Evolutionary conservation across 441 rosid species (phyloP).

Genomic region (Eruca vesicaria): DNA sequence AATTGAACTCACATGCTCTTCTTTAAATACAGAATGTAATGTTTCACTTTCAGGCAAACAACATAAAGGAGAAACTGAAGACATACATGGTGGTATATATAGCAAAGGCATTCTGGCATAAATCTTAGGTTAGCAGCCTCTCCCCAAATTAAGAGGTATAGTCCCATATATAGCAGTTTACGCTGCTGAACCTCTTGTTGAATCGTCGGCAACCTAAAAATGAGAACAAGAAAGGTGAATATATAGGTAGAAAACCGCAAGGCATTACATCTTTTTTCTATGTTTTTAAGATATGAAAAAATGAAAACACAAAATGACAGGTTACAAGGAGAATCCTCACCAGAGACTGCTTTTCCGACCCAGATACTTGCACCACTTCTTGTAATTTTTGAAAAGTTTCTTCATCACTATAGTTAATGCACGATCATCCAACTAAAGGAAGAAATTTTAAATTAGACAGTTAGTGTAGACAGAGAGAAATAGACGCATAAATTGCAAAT

Average conservation of each 20-base stretch:
- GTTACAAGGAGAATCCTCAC: conserved; percentile 26
- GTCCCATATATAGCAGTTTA: conserved; percentile 80
- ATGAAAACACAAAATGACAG: neutral
- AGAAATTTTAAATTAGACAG: neutral
- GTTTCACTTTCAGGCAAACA: neutral
- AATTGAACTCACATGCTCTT: neutral
- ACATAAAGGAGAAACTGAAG: neutral
- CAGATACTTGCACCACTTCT: conserved; percentile 70
- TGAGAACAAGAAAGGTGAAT: neutral
- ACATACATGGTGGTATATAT: conserved; percentile 84
- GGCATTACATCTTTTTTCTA: neutral
- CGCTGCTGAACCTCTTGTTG: conserved; percentile 69
- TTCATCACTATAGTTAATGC: conserved; percentile 71
- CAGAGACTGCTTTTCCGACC: conserved; percentile 69
- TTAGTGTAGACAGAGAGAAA: conserved; percentile 10
- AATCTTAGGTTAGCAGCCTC: conserved; percentile 94
- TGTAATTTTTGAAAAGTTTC: conserved; percentile 63
- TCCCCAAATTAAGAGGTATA: conserved; percentile 90
- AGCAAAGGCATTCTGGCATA: conserved; percentile 93
- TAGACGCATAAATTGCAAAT: neutral
- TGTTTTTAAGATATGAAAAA: neutral
- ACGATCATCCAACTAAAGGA: conserved; percentile 57
- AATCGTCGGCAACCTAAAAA: conserved; percentile 78
- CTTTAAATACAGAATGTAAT: neutral
- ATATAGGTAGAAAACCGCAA: neutral